These are phyloP conservation scores for Phylloporus rhodoxanthus DNA, from an alignment of 768 basidiomycete genomes.

Conservation along the genomic window DNA sequence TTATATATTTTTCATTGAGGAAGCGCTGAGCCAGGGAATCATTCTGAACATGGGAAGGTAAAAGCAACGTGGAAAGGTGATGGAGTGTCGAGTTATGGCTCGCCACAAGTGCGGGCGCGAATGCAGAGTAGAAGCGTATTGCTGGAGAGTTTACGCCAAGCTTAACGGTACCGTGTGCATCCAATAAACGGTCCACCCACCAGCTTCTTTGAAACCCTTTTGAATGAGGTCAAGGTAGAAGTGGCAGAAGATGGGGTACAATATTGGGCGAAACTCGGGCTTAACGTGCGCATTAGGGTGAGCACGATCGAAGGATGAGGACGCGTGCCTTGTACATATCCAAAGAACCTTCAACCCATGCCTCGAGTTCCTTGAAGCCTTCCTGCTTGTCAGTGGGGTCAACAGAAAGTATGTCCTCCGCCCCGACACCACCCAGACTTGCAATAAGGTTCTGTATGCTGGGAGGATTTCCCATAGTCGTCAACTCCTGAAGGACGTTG, in stretches of 20 bases:
- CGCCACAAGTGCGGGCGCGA: conserved; percentile 60
- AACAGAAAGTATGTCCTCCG: conserved; percentile 73
- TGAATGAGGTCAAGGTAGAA: conserved; percentile 94
- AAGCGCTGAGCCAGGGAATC: conserved; percentile 82
- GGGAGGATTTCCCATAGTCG: conserved; percentile 60
- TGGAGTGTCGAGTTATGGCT: conserved; percentile 67
- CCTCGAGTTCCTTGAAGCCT: conserved; percentile 78
- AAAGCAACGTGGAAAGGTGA: conserved; percentile 71
- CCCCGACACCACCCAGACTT: conserved; percentile 71
- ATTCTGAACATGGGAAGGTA: conserved; percentile 78
- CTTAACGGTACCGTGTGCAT: conserved; percentile 1
- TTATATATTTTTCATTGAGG: conserved; percentile 82
- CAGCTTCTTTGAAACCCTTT: conserved; percentile 84
- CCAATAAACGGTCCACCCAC: conserved; percentile 38
- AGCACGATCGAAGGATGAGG: background rate
- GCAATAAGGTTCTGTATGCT: conserved; percentile 73
- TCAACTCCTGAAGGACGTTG: conserved; percentile 62
- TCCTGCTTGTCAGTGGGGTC: conserved; percentile 85
- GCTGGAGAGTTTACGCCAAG: conserved; percentile 40
- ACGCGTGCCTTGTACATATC: conserved; percentile 81
- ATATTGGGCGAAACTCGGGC: conserved; percentile 90
- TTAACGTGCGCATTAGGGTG: conserved; percentile 31
- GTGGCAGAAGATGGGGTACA: conserved; percentile 95
- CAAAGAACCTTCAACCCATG: conserved; percentile 85
- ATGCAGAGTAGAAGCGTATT: conserved; percentile 64